These are phyloP conservation scores for Cytospora mali DNA, from an alignment of 2,329 filamentous ascomycete genomes.

Conservation along the genomic window DNA sequence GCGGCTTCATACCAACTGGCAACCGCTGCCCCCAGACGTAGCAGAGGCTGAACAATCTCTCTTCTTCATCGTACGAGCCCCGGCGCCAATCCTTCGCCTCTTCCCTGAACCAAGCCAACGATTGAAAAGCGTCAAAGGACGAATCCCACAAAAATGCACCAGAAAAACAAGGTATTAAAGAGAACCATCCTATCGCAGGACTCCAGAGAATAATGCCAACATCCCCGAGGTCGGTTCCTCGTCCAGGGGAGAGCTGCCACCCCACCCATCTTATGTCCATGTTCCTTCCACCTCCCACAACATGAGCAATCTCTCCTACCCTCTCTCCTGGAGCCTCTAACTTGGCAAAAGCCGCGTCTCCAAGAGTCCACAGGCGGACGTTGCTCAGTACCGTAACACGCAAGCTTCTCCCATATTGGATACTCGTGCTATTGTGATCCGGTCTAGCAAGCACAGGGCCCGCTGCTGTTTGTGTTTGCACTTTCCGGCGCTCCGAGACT, in stretches of 20 bases:
- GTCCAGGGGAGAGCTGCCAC: constrained; percentile 11
- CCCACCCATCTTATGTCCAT: constrained; percentile 5
- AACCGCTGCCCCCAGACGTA: constrained; percentile 10
- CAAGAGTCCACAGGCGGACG: not conserved
- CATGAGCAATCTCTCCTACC: not conserved
- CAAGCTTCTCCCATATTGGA: not conserved
- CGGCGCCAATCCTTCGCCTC: constrained; percentile 25
- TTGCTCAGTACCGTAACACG: not conserved
- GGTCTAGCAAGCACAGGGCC: constrained; percentile 58
- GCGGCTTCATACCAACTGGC: constrained; percentile 7
- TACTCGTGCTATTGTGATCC: not conserved
- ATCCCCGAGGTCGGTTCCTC: constrained; percentile 30
- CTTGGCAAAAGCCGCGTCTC: not conserved
- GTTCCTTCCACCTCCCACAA: not conserved
- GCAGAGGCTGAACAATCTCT: constrained; percentile 23
- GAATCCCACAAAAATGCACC: constrained; percentile 32
- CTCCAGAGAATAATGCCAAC: constrained; percentile 35
- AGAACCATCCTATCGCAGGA: constrained; percentile 34
- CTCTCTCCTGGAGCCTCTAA: constrained; percentile 6
- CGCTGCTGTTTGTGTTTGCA: constrained; percentile 58
- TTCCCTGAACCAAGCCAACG: constrained; percentile 26
- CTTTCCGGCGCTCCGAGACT: constrained; percentile 57
- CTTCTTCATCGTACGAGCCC: constrained; percentile 17
- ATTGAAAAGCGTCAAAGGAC: constrained; percentile 20
- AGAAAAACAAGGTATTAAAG: constrained; percentile 38